Evolutionary conservation across 139 green algal genomes (phyloP).

Genomic region (Coelastrella sp.): DNA sequence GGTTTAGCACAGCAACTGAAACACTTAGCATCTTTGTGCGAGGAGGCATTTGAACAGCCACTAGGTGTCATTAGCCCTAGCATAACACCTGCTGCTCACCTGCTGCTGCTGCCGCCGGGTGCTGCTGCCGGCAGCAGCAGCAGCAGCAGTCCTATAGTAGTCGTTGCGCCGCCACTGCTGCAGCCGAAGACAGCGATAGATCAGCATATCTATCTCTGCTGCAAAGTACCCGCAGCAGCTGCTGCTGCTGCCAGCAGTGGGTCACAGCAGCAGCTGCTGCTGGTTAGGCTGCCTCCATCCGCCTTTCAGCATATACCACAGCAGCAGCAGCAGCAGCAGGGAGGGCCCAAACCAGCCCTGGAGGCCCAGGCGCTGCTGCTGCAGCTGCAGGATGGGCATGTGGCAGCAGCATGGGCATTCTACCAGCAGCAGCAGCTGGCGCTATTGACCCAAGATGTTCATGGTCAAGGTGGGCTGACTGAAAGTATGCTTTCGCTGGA

Average conservation of each 20-base stretch:
- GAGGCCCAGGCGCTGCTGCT: constrained; percentile 14
- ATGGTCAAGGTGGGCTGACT: not conserved
- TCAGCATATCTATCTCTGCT: not conserved
- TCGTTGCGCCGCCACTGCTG: not conserved
- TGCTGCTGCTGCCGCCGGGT: constrained; percentile 34
- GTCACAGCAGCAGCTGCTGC: not conserved
- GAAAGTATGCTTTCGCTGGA: no score
- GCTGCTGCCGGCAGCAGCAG: constrained; percentile 12
- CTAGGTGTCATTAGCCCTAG: constrained; percentile 10
- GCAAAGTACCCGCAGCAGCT: not conserved
- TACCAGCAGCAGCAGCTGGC: constrained; percentile 39
- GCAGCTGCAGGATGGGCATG: not conserved
- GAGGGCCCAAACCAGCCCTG: not conserved
- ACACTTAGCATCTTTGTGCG: constrained; percentile 20
- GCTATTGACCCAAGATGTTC: not conserved
- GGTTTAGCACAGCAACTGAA: constrained; percentile 49
- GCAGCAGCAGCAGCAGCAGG: constrained; percentile 15
- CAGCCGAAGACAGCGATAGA: constrained; percentile 11
- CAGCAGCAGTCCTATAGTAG: not conserved
- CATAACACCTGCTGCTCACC: not conserved
- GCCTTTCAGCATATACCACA: not conserved
- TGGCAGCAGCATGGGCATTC: not conserved
- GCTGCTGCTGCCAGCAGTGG: not conserved
- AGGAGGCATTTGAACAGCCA: constrained; percentile 37
- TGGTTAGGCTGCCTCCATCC: not conserved